These are phyloP conservation scores for Leishmania arabica DNA, from an alignment of 208 protist genomes.

Conservation along the genomic window DNA sequence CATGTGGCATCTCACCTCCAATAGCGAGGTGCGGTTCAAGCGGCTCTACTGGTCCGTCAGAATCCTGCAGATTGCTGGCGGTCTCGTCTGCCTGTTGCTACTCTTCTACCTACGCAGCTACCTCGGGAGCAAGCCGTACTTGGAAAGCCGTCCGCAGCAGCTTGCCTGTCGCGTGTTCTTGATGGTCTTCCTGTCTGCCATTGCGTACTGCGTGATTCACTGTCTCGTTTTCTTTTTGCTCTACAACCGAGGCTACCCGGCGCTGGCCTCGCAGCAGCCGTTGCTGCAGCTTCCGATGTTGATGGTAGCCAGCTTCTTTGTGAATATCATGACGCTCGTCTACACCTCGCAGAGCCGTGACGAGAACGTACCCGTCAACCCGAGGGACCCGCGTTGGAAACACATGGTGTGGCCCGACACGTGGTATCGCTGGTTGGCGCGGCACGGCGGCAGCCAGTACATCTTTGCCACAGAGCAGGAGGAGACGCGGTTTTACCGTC, in stretches of 20 bases:
- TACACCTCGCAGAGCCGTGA: constrained; percentile 77
- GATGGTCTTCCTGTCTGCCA: constrained; percentile 53
- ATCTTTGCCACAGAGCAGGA: constrained; percentile 81
- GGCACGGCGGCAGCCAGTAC: constrained; percentile 91
- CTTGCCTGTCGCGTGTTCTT: constrained; percentile 83
- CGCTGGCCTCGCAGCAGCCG: constrained; percentile 40
- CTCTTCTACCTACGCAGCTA: constrained; percentile 68
- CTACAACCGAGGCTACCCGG: constrained; percentile 40
- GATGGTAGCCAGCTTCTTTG: constrained; percentile 66
- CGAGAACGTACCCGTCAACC: constrained; percentile 60
- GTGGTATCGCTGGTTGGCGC: constrained; percentile 85
- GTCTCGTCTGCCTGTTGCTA: constrained; percentile 51
- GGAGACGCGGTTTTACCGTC: constrained; percentile 72
- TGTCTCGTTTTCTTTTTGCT: constrained; percentile 49
- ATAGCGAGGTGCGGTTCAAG: constrained; percentile 2
- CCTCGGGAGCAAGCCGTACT: constrained; percentile 81
- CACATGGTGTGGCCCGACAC: constrained; percentile 83
- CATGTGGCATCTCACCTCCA: constrained; percentile 24
- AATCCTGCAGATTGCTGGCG: constrained; percentile 48
- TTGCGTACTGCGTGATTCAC: constrained; percentile 63
- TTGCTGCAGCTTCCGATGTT: constrained; percentile 74
- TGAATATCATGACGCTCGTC: constrained; percentile 86
- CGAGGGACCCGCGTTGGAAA: constrained; percentile 82
- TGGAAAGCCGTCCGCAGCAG: constrained; percentile 85
- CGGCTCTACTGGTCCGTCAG: constrained; percentile 40